Base-by-base conservation (phyloP, 495 filamentous ascomycete genomes). In the Sporormia fimetaria region DNA sequence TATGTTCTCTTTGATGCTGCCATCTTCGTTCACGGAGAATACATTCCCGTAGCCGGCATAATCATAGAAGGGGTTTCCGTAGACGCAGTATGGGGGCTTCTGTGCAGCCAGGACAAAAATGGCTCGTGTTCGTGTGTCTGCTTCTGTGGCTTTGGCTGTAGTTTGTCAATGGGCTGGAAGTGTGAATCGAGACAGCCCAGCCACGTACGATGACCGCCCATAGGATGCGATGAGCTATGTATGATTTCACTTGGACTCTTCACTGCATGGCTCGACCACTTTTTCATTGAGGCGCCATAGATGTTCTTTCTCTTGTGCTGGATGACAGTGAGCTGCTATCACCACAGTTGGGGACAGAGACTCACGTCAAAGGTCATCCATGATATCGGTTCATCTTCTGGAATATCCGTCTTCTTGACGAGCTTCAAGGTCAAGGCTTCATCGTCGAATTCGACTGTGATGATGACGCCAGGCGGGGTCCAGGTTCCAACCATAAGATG, bases 241-340 rank as follows among this genome's bases (percentile, higher is more conserved):
- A 78, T 63, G 49, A 90, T 87, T 28, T 85, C 76, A 3, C 74
- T 80, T n/a, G 82, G 79, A 55, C 71, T 78, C 52, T 77, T 70
- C 43, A 90, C 81, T 27, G 73, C 64, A 55, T 81, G 84, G 59
- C 79, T 83, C 39, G 78, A 80, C 80, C 80, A 90, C 60, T 82
- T 84, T 65, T 90, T 90, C 82, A 87, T 85, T 43, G 81, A 78
- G 4, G 82, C 77, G 50, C 83, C 83, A 61, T 87, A 90, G 48
- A 90, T 78, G 59, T 81, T 76, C 61, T 84, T 85, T 60, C 78
- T 81, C 40, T 71, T 65, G 57, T 90, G 81, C 69, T 81, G 54
- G 37, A 36, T 10, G n/a, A 21, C n/a, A 21, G 20, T 38, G 3
- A 15, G 63, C 21, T 62, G 60, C 39, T 16, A 23, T 37, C 20